phyloP scores from a whole-genome alignment of 768 basidiomycete species.

The Galerina sulciceps region DNA sequence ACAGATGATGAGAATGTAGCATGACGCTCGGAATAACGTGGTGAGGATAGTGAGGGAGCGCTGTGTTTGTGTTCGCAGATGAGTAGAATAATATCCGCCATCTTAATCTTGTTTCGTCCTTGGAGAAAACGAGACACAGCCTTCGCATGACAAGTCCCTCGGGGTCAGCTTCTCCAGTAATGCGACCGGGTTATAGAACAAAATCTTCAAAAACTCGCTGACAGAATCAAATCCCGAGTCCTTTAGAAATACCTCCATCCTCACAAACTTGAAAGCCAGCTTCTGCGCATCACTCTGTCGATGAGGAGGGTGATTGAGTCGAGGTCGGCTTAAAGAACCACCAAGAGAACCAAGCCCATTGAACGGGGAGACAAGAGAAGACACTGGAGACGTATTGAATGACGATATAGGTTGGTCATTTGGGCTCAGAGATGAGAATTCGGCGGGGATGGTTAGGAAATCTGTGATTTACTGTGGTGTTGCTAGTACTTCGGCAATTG shows the following conservation, averaged over 20 bases:
- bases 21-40: not conserved
- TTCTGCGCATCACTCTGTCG: too few species aligned
- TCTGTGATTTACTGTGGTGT: too few species aligned
- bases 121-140: constrained; percentile 13
- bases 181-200: not conserved
- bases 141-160: not conserved
- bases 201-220: not conserved
- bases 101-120: constrained; percentile 17
- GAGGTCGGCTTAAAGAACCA: not conserved
- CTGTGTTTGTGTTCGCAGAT: constrained; percentile 18
- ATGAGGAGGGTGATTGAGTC: not conserved
- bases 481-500: too few species aligned
- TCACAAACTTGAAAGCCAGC: too few species aligned
- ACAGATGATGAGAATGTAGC: not conserved
- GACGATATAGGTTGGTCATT: not conserved
- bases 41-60: constrained; percentile 11
- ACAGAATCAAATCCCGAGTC: too few species aligned
- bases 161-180: not conserved
- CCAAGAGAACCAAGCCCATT: not conserved
- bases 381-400: not conserved
- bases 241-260: too few species aligned
- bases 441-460: too few species aligned
- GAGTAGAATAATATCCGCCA: constrained; percentile 17
- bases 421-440: too few species aligned
- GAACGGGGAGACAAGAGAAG: not conserved